Conservation (phyloP, 345 rosid species). For the Pugionium cornutum region DNA sequence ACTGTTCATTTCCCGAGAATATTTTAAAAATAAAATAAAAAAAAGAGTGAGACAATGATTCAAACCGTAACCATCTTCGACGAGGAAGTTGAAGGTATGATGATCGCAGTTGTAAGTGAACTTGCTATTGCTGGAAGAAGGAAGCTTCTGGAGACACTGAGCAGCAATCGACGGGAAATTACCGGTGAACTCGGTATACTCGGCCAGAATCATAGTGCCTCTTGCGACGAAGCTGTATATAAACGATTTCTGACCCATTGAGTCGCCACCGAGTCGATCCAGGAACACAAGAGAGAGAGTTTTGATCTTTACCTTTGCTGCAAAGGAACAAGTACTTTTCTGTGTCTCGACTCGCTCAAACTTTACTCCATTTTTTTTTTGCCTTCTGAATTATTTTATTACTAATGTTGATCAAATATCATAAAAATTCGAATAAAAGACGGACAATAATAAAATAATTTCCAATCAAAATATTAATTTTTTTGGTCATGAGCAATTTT, state of each 20-base stretch:
- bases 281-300: conserved; percentile 16
- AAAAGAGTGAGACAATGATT: neutral
- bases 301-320: conserved; percentile 35
- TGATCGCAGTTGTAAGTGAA: conserved; percentile 97
- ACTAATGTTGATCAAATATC: no score
- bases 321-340: conserved; percentile 27
- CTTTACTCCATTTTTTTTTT: conserved; percentile 20
- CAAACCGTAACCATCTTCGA: conserved; percentile 87
- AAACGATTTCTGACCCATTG: conserved; percentile 86
- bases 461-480: no score
- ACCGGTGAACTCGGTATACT: conserved; percentile 96
- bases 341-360: conserved; percentile 17
- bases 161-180: conserved; percentile 96
- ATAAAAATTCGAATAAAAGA: no score
- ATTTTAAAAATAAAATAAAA: neutral
- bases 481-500: no score
- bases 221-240: conserved; percentile 97
- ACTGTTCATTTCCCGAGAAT: conserved; percentile 10
- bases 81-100: conserved; percentile 94
- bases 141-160: conserved; percentile 87
- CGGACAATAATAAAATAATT: no score
- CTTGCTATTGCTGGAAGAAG: conserved; percentile 90
- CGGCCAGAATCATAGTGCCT: conserved; percentile 88
- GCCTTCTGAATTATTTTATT: no score
- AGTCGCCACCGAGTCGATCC: conserved; percentile 34